phyloP scores from a whole-genome alignment of 768 basidiomycete genomes.

The Cytidiella melzeri region DNA sequence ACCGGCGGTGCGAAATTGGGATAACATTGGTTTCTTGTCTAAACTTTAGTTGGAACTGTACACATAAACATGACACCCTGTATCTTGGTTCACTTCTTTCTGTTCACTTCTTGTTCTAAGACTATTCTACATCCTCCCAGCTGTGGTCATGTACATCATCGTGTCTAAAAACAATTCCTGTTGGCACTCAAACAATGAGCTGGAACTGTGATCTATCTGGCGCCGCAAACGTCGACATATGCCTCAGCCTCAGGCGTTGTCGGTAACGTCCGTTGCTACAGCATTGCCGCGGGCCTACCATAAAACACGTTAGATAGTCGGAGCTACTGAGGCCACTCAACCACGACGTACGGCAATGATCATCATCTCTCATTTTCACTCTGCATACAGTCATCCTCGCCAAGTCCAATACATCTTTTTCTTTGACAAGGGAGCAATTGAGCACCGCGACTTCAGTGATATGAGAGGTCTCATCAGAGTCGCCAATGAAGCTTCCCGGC shows the following conservation, averaged over 20 bases:
- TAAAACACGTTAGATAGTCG: constrained; percentile 9
- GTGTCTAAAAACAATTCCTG: background rate
- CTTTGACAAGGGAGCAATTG: constrained; percentile 51
- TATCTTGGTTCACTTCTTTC: too few relatives aligned
- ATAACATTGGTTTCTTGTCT: too few relatives aligned
- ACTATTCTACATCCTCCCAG: background rate
- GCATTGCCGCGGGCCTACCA: constrained; percentile 40
- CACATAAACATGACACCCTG: too few relatives aligned
- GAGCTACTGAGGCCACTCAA: background rate
- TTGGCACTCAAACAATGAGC: background rate
- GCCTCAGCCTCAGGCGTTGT: constrained; percentile 39
- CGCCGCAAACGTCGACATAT: constrained; percentile 18
- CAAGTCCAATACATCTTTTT: constrained; percentile 46
- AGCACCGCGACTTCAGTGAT: constrained; percentile 46
- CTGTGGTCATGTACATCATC: background rate
- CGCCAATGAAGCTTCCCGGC: background rate
- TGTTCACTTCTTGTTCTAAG: background rate
- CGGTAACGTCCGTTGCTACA: constrained; percentile 54
- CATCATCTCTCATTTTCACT: constrained; percentile 37
- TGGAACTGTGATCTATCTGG: background rate
- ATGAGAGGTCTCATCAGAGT: background rate
- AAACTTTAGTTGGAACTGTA: too few relatives aligned
- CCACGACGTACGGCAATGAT: constrained; percentile 48
- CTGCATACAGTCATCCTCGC: constrained; percentile 42
- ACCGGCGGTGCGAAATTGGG: too few relatives aligned